Base-by-base conservation (phyloP, 2,329 filamentous ascomycete species). In the Penicillium fuscoglaucum region DNA sequence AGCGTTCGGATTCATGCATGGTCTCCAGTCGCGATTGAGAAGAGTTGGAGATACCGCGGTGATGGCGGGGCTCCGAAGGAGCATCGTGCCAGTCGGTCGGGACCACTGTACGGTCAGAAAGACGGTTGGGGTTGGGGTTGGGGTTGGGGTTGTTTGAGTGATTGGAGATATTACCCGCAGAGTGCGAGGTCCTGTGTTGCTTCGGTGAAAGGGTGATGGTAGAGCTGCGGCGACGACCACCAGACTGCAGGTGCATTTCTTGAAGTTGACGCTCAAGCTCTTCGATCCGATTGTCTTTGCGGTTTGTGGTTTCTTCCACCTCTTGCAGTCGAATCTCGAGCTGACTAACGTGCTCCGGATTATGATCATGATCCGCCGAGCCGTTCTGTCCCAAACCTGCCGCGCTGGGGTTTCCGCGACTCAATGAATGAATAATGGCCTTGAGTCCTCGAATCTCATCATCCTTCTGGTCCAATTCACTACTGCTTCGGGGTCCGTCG, bases 381-480 rank as follows among this genome's bases (percentile, higher is more conserved):
- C 67, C 70, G 57, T 72, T 72, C 60, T 74, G 70, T 33, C 63
- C 68, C 26, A 70, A 55, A 41, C 69, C 59, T 37, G 67, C 57
- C 26, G 70, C 62, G 56, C 68, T 69, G 15, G 71, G 66, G 31
- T 75, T 76, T 28, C 75, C 91, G 61, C 91, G 84, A 73, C 92
- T 96, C 39, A 99, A 82, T 19, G 91, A 96, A 76, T 98, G 93
- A 60, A 99, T 98, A 71, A 99, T 98, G 44, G 95, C 93, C 76
- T 98, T 99, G 64, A 99, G 83, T 47, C 95, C 95, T 61, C 93
- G 86, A 70, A 99, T 98, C 79, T 99, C 95, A 68, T 99, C 95
- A 69, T 99, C 93, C 72, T 96, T 95, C 71, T 96, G 90, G 72
- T 96, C 92, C 31, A 98, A 77, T 63, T 96, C 92, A 74, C 91